Percentiles rank a stretch among this genome's conserved stretches.
These are phyloP conservation scores for Phyllosticta ampelicida DNA, from an alignment of 2,329 filamentous ascomycete species.

Conservation along the genomic window DNA sequence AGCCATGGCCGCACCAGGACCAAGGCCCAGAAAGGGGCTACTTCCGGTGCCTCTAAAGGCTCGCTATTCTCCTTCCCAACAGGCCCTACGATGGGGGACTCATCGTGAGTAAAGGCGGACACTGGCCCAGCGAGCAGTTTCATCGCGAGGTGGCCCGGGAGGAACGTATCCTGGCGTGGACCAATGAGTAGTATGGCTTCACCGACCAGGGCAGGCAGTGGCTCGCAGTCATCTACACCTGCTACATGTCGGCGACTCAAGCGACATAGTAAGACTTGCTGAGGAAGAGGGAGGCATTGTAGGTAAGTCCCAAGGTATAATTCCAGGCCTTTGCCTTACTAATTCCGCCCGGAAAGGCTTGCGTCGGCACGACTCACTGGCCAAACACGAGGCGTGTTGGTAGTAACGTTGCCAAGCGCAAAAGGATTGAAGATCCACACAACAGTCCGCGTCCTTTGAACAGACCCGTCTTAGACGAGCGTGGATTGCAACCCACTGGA, in stretches of 20 bases:
- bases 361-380: constrained; percentile 25
- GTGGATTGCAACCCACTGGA: constrained; percentile 37
- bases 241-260: constrained; percentile 27
- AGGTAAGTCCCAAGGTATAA: background rate
- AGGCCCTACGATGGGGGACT: constrained; percentile 38
- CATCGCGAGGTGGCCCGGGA: constrained; percentile 17
- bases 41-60: constrained; percentile 33
- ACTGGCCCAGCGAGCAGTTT: constrained; percentile 27
- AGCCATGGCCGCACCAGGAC: constrained; percentile 37
- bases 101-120: constrained; percentile 34
- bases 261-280: constrained; percentile 24
- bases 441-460: constrained; percentile 30
- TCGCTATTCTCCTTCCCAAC: constrained; percentile 35
- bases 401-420: constrained; percentile 22
- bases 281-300: constrained; percentile 19
- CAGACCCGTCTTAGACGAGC: constrained; percentile 30
- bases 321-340: background rate
- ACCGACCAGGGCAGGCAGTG: constrained; percentile 32
- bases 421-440: constrained; percentile 22
- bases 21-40: constrained; percentile 32
- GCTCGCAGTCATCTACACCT: constrained; percentile 29
- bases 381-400: constrained; percentile 25
- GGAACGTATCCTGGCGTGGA: constrained; percentile 21
- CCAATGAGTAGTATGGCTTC: constrained; percentile 34
- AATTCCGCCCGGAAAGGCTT: no score